These are phyloP conservation scores for Skeletonema potamos DNA, from an alignment of 108 stramenopile species.

Conservation along the genomic window DNA sequence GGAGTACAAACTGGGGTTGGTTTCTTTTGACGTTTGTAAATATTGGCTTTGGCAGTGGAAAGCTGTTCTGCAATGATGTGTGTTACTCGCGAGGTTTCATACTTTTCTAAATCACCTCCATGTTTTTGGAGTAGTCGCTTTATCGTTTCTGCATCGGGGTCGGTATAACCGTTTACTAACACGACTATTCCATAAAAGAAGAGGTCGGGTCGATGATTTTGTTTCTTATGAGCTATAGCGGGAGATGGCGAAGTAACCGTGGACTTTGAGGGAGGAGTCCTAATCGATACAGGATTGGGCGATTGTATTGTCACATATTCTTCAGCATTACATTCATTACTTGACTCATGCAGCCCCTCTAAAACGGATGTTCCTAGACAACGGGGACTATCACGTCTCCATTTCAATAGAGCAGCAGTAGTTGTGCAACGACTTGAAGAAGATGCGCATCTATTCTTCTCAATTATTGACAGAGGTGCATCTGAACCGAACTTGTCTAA, in stretches of 20 bases:
- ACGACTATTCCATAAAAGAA: conserved; percentile 77
- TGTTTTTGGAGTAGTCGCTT: conserved; percentile 73
- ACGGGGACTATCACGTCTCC: conserved; percentile 10
- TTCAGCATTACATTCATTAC: background rate
- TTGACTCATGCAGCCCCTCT: conserved; percentile 7
- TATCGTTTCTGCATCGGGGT: conserved; percentile 70
- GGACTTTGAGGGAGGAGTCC: background rate
- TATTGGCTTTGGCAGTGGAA: conserved; percentile 76
- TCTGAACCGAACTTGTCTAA: background rate
- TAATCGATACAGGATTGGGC: background rate
- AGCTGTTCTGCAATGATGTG: conserved; percentile 80
- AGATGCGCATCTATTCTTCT: background rate
- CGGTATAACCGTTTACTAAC: conserved; percentile 76
- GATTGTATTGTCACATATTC: background rate
- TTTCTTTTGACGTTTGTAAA: conserved; percentile 64
- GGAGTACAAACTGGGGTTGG: conserved; percentile 69
- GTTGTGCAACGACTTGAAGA: background rate
- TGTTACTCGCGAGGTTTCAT: conserved; percentile 79
- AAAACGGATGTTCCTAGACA: conserved; percentile 9
- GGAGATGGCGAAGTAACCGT: conserved; percentile 4
- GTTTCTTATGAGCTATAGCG: background rate
- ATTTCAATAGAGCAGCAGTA: background rate
- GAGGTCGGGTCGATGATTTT: conserved; percentile 55
- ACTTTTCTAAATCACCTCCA: conserved; percentile 80
- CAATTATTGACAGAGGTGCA: background rate